Evolutionary conservation across 2,329 filamentous ascomycete genomes (phyloP), one percentile per base, ranked within the genome.

Genomic region (Exophiala phaeomuriformis): DNA sequence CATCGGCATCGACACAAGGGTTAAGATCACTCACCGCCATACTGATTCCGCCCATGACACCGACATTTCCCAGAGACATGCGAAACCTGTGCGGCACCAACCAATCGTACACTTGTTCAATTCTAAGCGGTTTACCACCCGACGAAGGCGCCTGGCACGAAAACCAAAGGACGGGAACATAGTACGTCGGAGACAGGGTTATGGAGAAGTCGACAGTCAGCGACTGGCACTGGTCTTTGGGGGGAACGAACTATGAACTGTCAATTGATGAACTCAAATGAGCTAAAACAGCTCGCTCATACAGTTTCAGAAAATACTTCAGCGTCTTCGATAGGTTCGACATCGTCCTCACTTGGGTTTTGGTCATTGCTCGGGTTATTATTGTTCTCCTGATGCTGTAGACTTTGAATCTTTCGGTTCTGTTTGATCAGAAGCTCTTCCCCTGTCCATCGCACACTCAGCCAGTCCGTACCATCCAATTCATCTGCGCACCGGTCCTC

Each of bases 121-220:
- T 73, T 63, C 79, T 77, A 64, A 80, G 70, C 37, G 76, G 72
- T 58, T 83, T 80, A 53, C 76, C 74, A 45, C 73, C 69, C 12
- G 79, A 77, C 54, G 82, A 70, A 55, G 78, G 76, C 61, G 19
- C 2, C 1, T 81, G 78, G 63, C 89, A 69, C 50, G 75, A 80
- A 72, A 91, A 89, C 80, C 86, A 90, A 52, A 90, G 75, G 55
- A 86, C 86, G 5, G 87, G 87, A 43, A 85, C 80, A 57, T 78
- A 78, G 70, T 90, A 91, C 52, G 83, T 86, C 51, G 84, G 81
- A 63, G 89, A 88, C 56, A 86, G 75, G 64, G 88, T 78, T 63
- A 90, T 81, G 52, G 49, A 58, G 35, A 67, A 65, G 36, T 61
- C 58, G 45, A 67, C 52, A 35, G 59, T 52, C 31, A 49, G 58